phyloP scores from a whole-genome alignment of 2,329 filamentous ascomycete species.

The Hymenoscyphus infarciens region DNA sequence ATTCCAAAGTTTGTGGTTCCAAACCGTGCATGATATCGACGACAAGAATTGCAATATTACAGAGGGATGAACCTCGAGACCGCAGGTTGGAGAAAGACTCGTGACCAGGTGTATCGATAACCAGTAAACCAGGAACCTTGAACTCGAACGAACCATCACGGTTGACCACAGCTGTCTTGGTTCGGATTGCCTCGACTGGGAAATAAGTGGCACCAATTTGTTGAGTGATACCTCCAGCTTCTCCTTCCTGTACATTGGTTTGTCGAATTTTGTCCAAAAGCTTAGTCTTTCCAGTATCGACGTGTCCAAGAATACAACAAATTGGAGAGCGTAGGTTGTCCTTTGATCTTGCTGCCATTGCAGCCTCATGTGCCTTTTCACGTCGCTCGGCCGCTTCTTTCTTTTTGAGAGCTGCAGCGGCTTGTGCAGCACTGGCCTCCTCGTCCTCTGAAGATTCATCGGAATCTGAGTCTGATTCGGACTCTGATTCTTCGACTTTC shows the following conservation, averaged over 20 bases:
- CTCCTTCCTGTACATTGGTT: constrained; percentile 97
- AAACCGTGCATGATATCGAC: constrained; percentile 99
- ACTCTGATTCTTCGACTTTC: constrained; percentile 50
- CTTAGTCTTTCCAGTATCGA: constrained; percentile 99
- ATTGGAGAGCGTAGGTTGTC: constrained; percentile 96
- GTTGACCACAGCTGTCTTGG: constrained; percentile 94
- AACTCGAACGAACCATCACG: constrained; percentile 86
- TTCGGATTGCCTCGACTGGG: constrained; percentile 85
- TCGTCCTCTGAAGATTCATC: constrained; percentile 69
- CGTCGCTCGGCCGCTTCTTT: constrained; percentile 84
- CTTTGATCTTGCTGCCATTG: constrained; percentile 83
- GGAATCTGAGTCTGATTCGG: constrained; percentile 41
- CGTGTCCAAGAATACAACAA: constrained; percentile 99
- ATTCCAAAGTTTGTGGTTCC: constrained; percentile 94
- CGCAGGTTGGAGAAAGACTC: constrained; percentile 99
- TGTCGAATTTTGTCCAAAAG: constrained; percentile 96
- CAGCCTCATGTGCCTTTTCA: constrained; percentile 86
- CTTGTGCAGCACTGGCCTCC: constrained; percentile 67
- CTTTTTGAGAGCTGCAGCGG: constrained; percentile 73
- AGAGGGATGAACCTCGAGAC: constrained; percentile 94
- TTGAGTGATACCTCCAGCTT: constrained; percentile 98
- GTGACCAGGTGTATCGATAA: constrained; percentile 99
- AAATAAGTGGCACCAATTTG: constrained; percentile 99
- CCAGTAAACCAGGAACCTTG: constrained; percentile 92
- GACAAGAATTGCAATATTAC: constrained; percentile 98